phyloP scores from a whole-genome alignment of 345 rosid species.

The Salix koriyanagi region DNA sequence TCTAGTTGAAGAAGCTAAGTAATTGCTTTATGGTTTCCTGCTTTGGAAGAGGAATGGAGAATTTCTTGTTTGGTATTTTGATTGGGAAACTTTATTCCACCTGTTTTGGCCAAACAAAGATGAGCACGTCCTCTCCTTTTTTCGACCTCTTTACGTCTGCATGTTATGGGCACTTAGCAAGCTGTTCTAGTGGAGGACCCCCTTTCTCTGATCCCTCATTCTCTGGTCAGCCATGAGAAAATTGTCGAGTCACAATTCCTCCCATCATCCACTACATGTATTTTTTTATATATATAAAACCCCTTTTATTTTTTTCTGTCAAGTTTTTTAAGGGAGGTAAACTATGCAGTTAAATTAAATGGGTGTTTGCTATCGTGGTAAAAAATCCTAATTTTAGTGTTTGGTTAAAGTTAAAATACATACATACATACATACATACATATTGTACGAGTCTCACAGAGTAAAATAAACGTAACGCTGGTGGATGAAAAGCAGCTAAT shows the following conservation, averaged over 20 bases:
- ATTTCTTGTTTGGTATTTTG: conserved; percentile 6
- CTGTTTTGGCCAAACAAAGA: neutral
- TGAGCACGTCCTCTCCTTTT: neutral
- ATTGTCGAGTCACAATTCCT: neutral
- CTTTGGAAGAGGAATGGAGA: neutral
- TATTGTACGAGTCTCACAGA: no score
- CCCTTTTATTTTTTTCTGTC: no score
- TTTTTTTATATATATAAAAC: neutral
- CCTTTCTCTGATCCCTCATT: neutral
- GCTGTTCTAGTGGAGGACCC: neutral
- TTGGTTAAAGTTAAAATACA: no score
- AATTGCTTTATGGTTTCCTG: neutral
- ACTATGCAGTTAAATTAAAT: no score
- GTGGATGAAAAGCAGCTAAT: no score
- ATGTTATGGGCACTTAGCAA: conserved; percentile 5
- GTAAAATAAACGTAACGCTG: no score
- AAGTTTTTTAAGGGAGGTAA: no score
- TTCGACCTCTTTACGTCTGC: neutral
- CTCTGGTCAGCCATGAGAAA: neutral
- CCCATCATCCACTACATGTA: neutral
- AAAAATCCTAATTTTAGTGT: no score
- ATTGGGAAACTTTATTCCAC: conserved; percentile 1
- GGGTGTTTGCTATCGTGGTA: no score
- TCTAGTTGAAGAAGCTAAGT: neutral
- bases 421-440: no score